These are phyloP conservation scores for Penicillium angulare DNA, from an alignment of 495 filamentous ascomycete genomes.

Conservation along the genomic window DNA sequence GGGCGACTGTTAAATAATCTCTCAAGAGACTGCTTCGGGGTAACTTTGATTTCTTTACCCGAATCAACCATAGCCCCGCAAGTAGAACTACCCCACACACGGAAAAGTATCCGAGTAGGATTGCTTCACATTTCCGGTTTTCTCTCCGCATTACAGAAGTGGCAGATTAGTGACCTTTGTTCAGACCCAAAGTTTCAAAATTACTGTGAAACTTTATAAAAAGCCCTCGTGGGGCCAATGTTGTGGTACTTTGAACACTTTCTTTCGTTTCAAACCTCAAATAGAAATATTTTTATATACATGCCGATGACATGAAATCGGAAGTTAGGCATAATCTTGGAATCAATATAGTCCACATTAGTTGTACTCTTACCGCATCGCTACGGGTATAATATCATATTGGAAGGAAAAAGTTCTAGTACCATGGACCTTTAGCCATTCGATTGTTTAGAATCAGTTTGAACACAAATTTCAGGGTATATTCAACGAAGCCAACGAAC, in stretches of 20 bases:
- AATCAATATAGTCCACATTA: no score
- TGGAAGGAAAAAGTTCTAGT: background rate
- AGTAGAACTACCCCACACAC: conserved; percentile 6
- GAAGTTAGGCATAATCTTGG: no score
- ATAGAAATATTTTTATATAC: no score
- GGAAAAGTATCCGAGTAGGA: background rate
- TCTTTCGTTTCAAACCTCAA: no score
- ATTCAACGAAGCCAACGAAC: background rate
- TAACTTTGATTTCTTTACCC: background rate
- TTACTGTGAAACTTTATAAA: background rate
- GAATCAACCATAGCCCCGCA: conserved; percentile 1
- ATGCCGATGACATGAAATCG: no score
- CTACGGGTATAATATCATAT: background rate
- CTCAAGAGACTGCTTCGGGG: no score
- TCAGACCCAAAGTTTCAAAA: no score
- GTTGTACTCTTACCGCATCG: no score
- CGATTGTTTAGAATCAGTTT: background rate
- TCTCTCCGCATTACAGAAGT: background rate
- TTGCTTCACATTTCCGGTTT: background rate
- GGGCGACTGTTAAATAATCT: no score
- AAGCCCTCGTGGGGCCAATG: background rate
- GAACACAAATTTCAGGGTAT: background rate
- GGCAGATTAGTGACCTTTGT: background rate
- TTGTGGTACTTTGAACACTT: no score
- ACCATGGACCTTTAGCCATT: background rate